Evolutionary conservation across 345 rosid genomes (phyloP), one percentile per base, ranked within the genome.

Genomic region (Eucalyptus cloeziana): DNA sequence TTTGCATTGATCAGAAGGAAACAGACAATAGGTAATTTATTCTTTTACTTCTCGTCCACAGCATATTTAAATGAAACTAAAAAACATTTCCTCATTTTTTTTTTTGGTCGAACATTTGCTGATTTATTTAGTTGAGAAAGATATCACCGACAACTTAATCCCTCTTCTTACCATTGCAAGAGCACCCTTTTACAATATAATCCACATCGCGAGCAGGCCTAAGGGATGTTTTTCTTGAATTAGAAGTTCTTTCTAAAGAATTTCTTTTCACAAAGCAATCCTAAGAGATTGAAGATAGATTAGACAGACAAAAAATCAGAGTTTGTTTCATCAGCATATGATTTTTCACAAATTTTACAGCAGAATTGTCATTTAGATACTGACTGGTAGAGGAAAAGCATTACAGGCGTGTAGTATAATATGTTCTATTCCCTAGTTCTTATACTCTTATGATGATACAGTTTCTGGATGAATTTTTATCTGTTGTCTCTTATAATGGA

Each of bases 1-100:
- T n/a, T 54, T 91, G 16, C 87, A 89, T 60, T 16, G 62, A 87
- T 49, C 85, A 93, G 67, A 90, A 90, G 91, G 16, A 90, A 88
- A 79, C 87, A n/a, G 51, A 87, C 90, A 49, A 49, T 0, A 13
- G 88, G 45, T 37, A 43, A 64, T 7, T 62, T 45, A 7, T 21
- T 37, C 21, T 71, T 37, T 6, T 27, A 60, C 31, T 27, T 60
- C n/a, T 27, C 24, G 4, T 56, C 27, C 62, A 56, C 62, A 56
- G 62, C 62, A 56, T 22, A 22, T 22, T 22, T 56, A 56, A 10
- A 22, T 52, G 58, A 52, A 52, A 52, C 14, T 49, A 49, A 49
- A 49, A 14, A 49, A 13, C 16, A 13, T 13, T 13, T 8, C 2
- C 8, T 54, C 25, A 10, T 8, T 54, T 54, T 40, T 40, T 37